Evolutionary conservation across 108 stramenopile species (phyloP).

Genomic region (Schizochytrium sp.): DNA sequence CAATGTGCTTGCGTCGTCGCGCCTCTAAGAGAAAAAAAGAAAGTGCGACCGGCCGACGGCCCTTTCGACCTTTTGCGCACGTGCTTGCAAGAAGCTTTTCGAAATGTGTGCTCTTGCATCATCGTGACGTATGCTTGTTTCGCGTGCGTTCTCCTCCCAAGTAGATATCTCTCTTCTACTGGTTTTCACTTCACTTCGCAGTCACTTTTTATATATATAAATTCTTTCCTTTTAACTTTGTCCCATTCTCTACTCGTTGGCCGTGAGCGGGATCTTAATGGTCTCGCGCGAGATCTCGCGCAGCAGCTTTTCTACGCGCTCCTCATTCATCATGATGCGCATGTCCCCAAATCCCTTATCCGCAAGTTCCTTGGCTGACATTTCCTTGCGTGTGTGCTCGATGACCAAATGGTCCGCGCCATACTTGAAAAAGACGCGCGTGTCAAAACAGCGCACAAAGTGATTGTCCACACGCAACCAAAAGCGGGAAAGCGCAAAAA

Average conservation of each 20-base stretch:
- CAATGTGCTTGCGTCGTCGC: background rate
- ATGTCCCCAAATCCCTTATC: background rate
- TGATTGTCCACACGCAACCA: background rate
- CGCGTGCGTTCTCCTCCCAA: too few relatives aligned
- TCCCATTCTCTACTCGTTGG: background rate
- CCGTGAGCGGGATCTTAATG: background rate
- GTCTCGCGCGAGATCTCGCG: background rate
- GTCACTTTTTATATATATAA: too few relatives aligned
- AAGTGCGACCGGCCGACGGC: too few relatives aligned
- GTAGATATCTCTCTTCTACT: too few relatives aligned
- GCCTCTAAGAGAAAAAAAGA: background rate
- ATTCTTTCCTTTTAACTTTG: background rate
- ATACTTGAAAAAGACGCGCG: background rate
- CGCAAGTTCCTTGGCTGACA: background rate
- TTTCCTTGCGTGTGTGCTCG: background rate
- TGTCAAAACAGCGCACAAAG: background rate
- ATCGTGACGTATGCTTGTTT: too few relatives aligned
- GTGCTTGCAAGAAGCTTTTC: too few relatives aligned
- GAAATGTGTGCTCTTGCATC: too few relatives aligned
- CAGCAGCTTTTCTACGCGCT: background rate
- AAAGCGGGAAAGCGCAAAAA: background rate
- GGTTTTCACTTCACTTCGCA: too few relatives aligned
- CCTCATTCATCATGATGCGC: background rate
- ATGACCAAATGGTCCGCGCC: background rate
- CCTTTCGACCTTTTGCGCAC: too few relatives aligned